A percentile compares a stretch with the other conserved stretches of the same genome.
These are phyloP conservation scores for Globisporangium cederbergense DNA, from an alignment of 352 stramenopile genomes.

Conservation along the genomic window DNA sequence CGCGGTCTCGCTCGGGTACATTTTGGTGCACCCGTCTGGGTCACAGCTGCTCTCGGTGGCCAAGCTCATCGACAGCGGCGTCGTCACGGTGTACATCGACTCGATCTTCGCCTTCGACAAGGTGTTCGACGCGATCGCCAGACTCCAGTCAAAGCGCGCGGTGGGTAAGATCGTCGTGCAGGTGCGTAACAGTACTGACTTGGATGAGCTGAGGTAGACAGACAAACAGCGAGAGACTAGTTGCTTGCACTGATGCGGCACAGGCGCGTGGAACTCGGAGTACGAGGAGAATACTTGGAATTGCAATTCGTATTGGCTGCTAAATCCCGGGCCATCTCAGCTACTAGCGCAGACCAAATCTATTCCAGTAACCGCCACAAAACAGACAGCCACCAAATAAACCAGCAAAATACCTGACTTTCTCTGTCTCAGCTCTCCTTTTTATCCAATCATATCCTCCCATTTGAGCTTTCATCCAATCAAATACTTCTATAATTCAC, in stretches of 20 bases:
- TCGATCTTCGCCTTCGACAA: constrained; percentile 1
- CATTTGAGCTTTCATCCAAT: background rate
- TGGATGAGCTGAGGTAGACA: too few species aligned
- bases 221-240: too few species aligned
- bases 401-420: background rate
- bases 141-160: background rate
- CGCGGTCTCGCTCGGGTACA: too few species aligned
- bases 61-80: background rate
- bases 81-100: background rate
- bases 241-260: too few species aligned
- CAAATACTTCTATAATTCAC: background rate
- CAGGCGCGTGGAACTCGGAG: too few species aligned
- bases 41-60: background rate
- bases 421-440: background rate
- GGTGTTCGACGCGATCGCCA: background rate
- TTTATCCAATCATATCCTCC: background rate
- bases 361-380: background rate
- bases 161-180: constrained; percentile 4
- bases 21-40: too few species aligned
- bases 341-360: too few species aligned
- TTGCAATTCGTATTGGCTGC: too few species aligned
- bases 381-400: background rate
- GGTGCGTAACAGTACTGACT: background rate
- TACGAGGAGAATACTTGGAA: too few species aligned
- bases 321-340: too few species aligned